Evolutionary conservation across 148 eudicot genomes (phyloP).

Genomic region (Heliosperma pusillum): DNA sequence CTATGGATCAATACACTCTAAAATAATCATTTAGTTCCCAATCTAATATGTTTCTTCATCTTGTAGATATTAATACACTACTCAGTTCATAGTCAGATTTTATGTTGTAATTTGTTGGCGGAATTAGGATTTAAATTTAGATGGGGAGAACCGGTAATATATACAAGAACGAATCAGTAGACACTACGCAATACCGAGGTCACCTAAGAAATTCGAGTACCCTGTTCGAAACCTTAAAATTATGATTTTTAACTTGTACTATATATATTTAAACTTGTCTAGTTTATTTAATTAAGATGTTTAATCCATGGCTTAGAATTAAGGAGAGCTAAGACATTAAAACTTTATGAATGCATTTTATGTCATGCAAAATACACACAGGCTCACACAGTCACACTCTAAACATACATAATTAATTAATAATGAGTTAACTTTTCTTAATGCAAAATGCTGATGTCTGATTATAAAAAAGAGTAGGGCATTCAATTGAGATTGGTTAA

Average conservation of each 20-base stretch:
- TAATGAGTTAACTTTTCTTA: not conserved
- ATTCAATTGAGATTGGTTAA: not conserved
- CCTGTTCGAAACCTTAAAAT: too few species aligned
- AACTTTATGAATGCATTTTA: not conserved
- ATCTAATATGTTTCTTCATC: conserved; percentile 27
- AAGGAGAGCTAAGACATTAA: not conserved
- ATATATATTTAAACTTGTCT: too few species aligned
- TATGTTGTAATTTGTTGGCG: not conserved
- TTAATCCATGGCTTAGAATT: too few species aligned
- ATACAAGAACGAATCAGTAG: too few species aligned
- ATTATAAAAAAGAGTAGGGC: conserved; percentile 9
- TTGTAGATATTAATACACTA: conserved; percentile 23
- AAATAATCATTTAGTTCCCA: conserved; percentile 26
- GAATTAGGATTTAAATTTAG: too few species aligned
- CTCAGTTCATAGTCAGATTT: not conserved
- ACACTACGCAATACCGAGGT: too few species aligned
- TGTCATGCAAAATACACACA: conserved; percentile 11
- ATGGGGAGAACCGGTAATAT: too few species aligned
- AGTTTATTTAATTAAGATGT: too few species aligned
- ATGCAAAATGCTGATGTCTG: conserved; percentile 8
- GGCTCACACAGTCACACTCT: not conserved
- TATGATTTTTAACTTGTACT: too few species aligned
- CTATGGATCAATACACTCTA: not conserved
- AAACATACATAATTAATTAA: not conserved
- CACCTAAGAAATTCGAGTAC: too few species aligned